Evolutionary conservation across 2,329 filamentous ascomycete species (phyloP), one percentile per base, ranked within the genome.

Genomic region (Bipolaris sorokiniana): DNA sequence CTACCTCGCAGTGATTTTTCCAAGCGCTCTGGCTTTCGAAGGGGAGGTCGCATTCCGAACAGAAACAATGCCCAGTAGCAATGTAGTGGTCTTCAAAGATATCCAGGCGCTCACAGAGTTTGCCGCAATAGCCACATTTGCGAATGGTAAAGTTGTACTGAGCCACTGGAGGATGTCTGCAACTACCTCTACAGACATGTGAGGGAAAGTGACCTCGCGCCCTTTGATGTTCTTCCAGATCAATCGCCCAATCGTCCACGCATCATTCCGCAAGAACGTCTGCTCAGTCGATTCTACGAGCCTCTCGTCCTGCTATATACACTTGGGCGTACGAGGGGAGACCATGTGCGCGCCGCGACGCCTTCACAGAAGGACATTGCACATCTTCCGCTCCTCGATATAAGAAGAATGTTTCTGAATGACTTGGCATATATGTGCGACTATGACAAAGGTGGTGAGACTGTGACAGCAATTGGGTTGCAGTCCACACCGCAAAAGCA

Each of bases 221-320:
- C 37, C 45, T 54, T 47, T 51, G 48, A 48, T 61, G 54, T 58
- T 61, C 58, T 37, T 61, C 54, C n/a, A 61, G 50, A 28, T 61
- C 51, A 22, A 51, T 33, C 33, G 37, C 42, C 18, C 20, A 44
- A 5, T 22, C 22, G 5, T 22, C 22, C 22, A 22, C 22, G 22
- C 22, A 22, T 22, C 22, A 22, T 22, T 22, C 22, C 5, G 22
- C 3, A 22, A 22, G 22, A 22, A 22, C 22, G 22, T 22, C 22
- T 22, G 22, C 22, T 22, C 22, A 22, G 22, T 22, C 22, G 22
- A 22, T 22, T 22, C 22, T 22, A 22, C 22, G 22, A 22, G 22
- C 22, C 22, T 22, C 22, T 22, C 22, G 22, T 22, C 22, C 5
- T 22, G 5, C 22, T 22, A 5, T 22, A 22, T 22, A 22, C 22